Conservation (phyloP, 2,329 filamentous ascomycete genomes). For the Aspergillus sp. region DNA sequence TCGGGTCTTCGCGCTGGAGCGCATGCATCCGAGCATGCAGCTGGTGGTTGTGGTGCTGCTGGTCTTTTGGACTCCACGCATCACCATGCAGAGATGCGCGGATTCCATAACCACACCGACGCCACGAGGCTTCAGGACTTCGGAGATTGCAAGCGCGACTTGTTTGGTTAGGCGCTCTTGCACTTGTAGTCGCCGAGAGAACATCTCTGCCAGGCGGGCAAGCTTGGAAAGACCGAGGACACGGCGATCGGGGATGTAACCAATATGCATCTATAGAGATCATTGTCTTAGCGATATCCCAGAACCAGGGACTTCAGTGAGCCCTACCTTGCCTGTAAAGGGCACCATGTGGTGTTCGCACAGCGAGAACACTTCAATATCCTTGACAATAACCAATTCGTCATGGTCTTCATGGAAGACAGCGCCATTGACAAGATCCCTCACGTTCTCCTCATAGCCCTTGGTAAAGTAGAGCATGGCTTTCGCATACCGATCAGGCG, state of each 20-base stretch:
- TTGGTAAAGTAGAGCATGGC: constrained; percentile 95
- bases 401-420: constrained; percentile 97
- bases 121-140: constrained; percentile 88
- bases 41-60: constrained; percentile 85
- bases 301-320: neutral
- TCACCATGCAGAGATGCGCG: constrained; percentile 96
- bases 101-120: constrained; percentile 98
- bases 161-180: constrained; percentile 96
- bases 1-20: constrained; percentile 86
- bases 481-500: constrained; percentile 86
- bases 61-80: constrained; percentile 96
- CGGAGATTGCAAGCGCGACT: constrained; percentile 88
- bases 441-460: constrained; percentile 92
- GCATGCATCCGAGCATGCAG: constrained; percentile 95
- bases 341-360: constrained; percentile 98
- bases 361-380: constrained; percentile 90
- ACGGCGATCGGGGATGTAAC: constrained; percentile 88
- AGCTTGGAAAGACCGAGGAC: constrained; percentile 96
- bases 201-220: constrained; percentile 95
- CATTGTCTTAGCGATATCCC: neutral
- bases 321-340: constrained; percentile 82
- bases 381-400: constrained; percentile 95
- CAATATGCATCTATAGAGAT: constrained; percentile 83
- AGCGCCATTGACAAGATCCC: constrained; percentile 86
- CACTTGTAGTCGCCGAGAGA: constrained; percentile 86